Conservation (phyloP, 2,329 filamentous ascomycete genomes). For the Exophiala mesophila region DNA sequence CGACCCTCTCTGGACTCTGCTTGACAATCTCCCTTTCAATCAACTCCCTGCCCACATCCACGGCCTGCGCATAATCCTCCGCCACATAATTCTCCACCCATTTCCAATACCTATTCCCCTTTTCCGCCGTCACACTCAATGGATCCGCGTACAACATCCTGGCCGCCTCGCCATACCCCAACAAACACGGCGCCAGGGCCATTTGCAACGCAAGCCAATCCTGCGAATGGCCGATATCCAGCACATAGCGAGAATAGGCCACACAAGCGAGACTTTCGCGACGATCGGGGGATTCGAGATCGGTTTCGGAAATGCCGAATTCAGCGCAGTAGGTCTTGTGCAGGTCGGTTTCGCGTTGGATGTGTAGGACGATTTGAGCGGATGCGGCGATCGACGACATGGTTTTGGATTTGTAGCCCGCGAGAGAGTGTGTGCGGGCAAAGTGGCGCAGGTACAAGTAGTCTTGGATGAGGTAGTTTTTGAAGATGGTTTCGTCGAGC, state of each 20-base stretch:
- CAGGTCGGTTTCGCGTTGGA: slow-evolving; percentile 72
- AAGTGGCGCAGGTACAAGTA: slow-evolving; percentile 92
- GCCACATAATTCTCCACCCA: slow-evolving; percentile 90
- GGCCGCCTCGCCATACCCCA: slow-evolving; percentile 83
- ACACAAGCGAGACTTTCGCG: slow-evolving; percentile 75
- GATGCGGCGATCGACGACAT: slow-evolving; percentile 67
- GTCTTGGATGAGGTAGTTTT: slow-evolving; percentile 84
- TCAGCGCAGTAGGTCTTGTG: slow-evolving; percentile 77
- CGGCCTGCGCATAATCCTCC: slow-evolving; percentile 70
- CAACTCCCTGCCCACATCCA: slow-evolving; percentile 61
- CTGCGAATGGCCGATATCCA: slow-evolving; percentile 81
- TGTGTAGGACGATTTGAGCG: slow-evolving; percentile 68
- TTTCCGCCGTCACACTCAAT: slow-evolving; percentile 45
- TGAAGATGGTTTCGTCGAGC: slow-evolving; percentile 72
- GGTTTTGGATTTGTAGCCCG: slow-evolving; percentile 74
- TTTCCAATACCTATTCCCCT: slow-evolving; percentile 73
- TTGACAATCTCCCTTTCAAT: slow-evolving; percentile 70
- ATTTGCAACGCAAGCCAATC: slow-evolving; percentile 86
- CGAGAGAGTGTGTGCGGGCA: slow-evolving; percentile 76
- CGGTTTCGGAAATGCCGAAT: slow-evolving; percentile 69
- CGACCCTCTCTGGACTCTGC: slow-evolving; percentile 69
- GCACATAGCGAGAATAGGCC: slow-evolving; percentile 78
- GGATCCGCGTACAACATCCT: slow-evolving; percentile 61
- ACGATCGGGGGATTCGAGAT: slow-evolving; percentile 58
- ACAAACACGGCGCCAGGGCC: slow-evolving; percentile 75